Percentiles rank a stretch among this genome's conserved stretches.
Evolutionary conservation across 148 eudicot species (phyloP).

Genomic region (Rhododendron simsii): DNA sequence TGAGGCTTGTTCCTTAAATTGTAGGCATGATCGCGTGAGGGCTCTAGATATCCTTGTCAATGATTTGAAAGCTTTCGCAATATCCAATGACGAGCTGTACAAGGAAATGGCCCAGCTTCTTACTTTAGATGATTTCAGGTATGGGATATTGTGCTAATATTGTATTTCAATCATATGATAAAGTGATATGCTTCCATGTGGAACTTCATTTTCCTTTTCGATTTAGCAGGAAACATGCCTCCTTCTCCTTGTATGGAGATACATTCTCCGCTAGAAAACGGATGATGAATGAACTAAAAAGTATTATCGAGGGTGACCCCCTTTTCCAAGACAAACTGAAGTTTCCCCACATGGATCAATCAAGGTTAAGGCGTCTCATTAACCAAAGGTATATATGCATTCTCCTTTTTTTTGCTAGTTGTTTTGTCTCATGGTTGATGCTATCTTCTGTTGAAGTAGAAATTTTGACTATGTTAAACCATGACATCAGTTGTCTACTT

Average conservation of each 20-base stretch:
- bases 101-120: slow-evolving; percentile 25
- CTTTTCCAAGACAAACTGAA: too few relatives aligned
- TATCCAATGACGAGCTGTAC: slow-evolving; percentile 14
- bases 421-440: too few relatives aligned
- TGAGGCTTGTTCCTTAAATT: not conserved
- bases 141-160: not conserved
- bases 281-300: slow-evolving; percentile 12
- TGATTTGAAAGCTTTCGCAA: slow-evolving; percentile 23
- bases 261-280: slow-evolving; percentile 7
- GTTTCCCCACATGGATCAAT: too few relatives aligned
- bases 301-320: not conserved
- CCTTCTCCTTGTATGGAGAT: slow-evolving; percentile 14
- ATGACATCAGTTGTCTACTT: too few relatives aligned
- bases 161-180: not conserved
- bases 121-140: slow-evolving; percentile 24
- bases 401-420: too few relatives aligned
- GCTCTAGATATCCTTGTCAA: slow-evolving; percentile 12
- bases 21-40: slow-evolving; percentile 13
- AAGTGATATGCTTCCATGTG: not conserved
- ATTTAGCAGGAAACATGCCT: slow-evolving; percentile 10
- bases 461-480: too few relatives aligned
- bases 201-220: not conserved
- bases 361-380: too few relatives aligned
- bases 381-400: too few relatives aligned
- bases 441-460: too few relatives aligned